Evolutionary conservation across 148 eudicot species (phyloP).

Genomic region (Vaccinium darrowii): DNA sequence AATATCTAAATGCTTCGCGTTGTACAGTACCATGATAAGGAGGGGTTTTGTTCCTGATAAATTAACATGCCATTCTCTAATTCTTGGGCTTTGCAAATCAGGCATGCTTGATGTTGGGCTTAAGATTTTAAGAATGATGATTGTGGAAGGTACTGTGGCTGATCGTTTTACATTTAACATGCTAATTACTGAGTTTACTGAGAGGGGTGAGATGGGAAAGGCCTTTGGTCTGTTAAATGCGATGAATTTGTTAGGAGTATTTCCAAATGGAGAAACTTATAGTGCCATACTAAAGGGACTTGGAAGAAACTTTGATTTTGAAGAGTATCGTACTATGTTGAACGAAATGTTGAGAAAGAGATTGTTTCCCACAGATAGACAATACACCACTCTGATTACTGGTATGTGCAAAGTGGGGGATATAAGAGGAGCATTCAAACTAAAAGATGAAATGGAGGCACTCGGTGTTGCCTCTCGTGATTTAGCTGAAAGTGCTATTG

Average conservation of each 20-base stretch:
- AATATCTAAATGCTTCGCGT: conserved; percentile 43
- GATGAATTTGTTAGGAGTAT: conserved; percentile 48
- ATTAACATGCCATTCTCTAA: conserved; percentile 59
- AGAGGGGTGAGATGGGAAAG: conserved; percentile 51
- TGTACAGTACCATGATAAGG: conserved; percentile 43
- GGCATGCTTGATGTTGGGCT: conserved; percentile 58
- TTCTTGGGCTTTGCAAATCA: conserved; percentile 57
- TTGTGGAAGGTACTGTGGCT: conserved; percentile 43
- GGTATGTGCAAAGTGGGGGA: conserved; percentile 68
- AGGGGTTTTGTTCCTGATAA: conserved; percentile 65
- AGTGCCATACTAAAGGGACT: conserved; percentile 52
- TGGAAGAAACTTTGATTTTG: conserved; percentile 39
- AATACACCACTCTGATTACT: conserved; percentile 48
- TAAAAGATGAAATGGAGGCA: conserved; percentile 63
- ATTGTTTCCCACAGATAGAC: conserved; percentile 56
- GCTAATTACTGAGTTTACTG: conserved; percentile 49
- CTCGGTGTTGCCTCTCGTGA: conserved; percentile 44
- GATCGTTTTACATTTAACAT: conserved; percentile 62
- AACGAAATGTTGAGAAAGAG: conserved; percentile 57
- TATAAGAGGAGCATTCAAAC: conserved; percentile 54
- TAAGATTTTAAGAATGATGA: conserved; percentile 60
- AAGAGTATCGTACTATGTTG: conserved; percentile 42
- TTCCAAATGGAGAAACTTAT: conserved; percentile 57
- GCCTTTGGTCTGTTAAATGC: conserved; percentile 54
- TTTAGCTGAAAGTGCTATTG: conserved; percentile 66